Base-by-base conservation (phyloP, 176 grass and related monocot genomes). In the Triticum urartu region DNA sequence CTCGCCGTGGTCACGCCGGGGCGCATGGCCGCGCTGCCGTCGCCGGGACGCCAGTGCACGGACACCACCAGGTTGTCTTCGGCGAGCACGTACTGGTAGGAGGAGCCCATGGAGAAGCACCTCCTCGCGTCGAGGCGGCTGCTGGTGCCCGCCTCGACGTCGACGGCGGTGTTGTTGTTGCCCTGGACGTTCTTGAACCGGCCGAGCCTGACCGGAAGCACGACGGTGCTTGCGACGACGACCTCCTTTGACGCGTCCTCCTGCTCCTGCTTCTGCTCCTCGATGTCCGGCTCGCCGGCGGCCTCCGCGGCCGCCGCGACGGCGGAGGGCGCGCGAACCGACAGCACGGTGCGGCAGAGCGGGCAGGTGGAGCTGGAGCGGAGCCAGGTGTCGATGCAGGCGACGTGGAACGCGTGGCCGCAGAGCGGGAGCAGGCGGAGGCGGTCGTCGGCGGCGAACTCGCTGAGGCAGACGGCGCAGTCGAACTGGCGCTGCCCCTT, bases 351-450 rank as follows among this genome's bases (percentile, higher is more conserved):
- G 88, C 95, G 90, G 83, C 93, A 98, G 78, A 98, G 95, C 62
- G 95, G 95, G 81, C 95, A 98, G 1, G 95, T 93, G 63, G 95
- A 91, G 87, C 89, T 93, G 73, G 95, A 95, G 14, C 89, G 87
- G 64, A 98, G 93, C 95, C 93, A 98, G 75, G 92, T 93, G 84
- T 98, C 95, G 79, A 98, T 98, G 78, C 95, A 98, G 66, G 65
- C 80, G 24, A 92, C 62, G 84, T 98, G 95, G 83, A 98, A 98
- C 2, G 93, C 95, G 71, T 98, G 95, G 67, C 95, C 93, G 80
- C 95, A 98, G 79, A 90, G 64, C 61, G 95, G 93, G 77, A 98
- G 85, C n/a, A 98, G 89, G 60, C 95, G 91, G 87, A 98, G 91
- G 15, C 92, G 94, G 87, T 98, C 95, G 6, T 87, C 89, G 7